Evolutionary conservation across 371 early-diverging fungal genomes (phyloP).

Genomic region (Umbelopsis sp.): DNA sequence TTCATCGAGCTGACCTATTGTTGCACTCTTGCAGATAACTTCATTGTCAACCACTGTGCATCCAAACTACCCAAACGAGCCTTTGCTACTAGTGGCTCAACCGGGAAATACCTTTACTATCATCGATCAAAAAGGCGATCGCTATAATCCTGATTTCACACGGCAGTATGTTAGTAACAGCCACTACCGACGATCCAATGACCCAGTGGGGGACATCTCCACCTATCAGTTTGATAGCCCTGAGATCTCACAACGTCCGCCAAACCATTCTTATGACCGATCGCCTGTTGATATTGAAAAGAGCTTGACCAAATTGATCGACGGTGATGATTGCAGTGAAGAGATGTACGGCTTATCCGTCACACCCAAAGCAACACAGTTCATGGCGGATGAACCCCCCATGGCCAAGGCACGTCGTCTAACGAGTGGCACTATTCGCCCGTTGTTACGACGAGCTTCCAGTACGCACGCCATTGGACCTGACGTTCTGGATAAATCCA

Average conservation of each 20-base stretch:
- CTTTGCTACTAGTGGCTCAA: conserved; percentile 61
- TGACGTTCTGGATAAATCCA: background rate
- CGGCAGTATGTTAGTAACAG: conserved; percentile 32
- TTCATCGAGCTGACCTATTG: background rate
- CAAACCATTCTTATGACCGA: background rate
- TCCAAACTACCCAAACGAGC: conserved; percentile 46
- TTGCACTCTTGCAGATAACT: conserved; percentile 34
- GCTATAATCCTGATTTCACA: conserved; percentile 54
- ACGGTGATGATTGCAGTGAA: conserved; percentile 8
- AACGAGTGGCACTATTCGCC: conserved; percentile 11
- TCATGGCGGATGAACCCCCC: background rate
- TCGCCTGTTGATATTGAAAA: conserved; percentile 5
- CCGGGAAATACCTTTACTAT: conserved; percentile 65
- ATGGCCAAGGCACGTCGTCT: background rate
- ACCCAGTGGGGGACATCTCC: background rate
- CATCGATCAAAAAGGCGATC: conserved; percentile 58
- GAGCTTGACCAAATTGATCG: background rate
- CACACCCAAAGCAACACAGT: conserved; percentile 7
- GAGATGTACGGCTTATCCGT: conserved; percentile 13
- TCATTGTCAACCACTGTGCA: conserved; percentile 42
- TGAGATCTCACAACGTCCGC: background rate
- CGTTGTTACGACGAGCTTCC: conserved; percentile 6
- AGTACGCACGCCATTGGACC: conserved; percentile 8
- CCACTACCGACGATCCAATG: conserved; percentile 8
- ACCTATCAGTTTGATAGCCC: conserved; percentile 17